A percentile compares a stretch with the other conserved stretches of the same genome.
Evolutionary conservation across 345 rosid genomes (phyloP).

Genomic region (Hypericum perforatum): DNA sequence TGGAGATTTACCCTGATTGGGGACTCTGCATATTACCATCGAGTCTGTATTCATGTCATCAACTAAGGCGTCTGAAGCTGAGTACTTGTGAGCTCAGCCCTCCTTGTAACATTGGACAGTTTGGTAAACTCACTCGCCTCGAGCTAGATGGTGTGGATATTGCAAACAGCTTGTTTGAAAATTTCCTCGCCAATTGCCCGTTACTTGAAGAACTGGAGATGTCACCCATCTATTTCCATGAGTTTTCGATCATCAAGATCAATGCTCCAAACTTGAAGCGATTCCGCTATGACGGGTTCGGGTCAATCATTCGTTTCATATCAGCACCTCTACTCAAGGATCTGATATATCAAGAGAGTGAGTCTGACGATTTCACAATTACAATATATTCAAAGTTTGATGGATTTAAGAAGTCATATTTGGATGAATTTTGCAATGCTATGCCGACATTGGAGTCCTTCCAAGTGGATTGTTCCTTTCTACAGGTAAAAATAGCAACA

Average conservation of each 20-base stretch:
- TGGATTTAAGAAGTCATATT: too few relatives aligned
- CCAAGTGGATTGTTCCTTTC: too few relatives aligned
- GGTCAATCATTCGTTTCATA: too few relatives aligned
- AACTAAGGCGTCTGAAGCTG: background rate
- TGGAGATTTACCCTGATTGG: background rate
- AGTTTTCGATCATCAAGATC: background rate
- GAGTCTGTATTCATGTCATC: conserved; percentile 7
- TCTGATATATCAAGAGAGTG: too few relatives aligned
- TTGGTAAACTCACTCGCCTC: conserved; percentile 2
- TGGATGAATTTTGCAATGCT: too few relatives aligned
- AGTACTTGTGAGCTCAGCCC: conserved; percentile 1
- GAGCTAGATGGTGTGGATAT: background rate
- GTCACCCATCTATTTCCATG: background rate
- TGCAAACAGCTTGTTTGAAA: conserved; percentile 1
- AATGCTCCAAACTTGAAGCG: conserved; percentile 13
- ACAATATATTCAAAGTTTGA: too few relatives aligned
- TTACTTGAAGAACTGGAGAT: background rate
- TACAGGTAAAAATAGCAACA: too few relatives aligned
- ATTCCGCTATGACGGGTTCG: background rate
- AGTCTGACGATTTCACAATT: too few relatives aligned
- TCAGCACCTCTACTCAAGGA: too few relatives aligned
- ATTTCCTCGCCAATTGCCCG: conserved; percentile 10
- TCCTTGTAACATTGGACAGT: conserved; percentile 1
- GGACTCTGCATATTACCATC: background rate
- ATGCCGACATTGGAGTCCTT: too few relatives aligned